Conservation (phyloP, 2,329 filamentous ascomycete genomes). For the Cladorrhinum sp. region DNA sequence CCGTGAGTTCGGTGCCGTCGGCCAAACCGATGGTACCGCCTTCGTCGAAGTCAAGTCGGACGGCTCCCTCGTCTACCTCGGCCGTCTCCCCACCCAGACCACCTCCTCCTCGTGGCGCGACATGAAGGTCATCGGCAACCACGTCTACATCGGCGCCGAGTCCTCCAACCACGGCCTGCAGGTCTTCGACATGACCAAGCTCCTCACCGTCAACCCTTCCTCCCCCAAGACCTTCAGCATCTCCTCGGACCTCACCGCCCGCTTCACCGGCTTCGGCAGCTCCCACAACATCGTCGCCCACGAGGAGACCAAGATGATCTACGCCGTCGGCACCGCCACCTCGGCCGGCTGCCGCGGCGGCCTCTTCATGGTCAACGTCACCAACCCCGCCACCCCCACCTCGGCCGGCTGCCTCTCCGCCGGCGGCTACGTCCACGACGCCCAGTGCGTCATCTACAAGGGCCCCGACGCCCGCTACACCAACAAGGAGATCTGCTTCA, state of each 20-base stretch:
- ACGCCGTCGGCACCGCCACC: conserved; percentile 46
- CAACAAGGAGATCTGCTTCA: conserved; percentile 53
- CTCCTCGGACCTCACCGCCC: conserved; percentile 15
- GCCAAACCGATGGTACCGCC: conserved; percentile 52
- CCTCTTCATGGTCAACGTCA: conserved; percentile 57
- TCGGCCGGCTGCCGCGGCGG: conserved; percentile 49
- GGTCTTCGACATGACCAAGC: conserved; percentile 61
- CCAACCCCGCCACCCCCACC: conserved; percentile 49
- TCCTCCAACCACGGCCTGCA: conserved; percentile 54
- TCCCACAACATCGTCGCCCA: conserved; percentile 22
- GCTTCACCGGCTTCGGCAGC: conserved; percentile 18
- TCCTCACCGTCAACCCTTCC: conserved; percentile 45
- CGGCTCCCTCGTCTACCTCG: conserved; percentile 52
- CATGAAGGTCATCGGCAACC: conserved; percentile 42
- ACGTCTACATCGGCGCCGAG: conserved; percentile 40
- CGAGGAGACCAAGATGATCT: conserved; percentile 32
- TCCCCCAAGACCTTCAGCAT: conserved; percentile 18
- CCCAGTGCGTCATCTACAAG: conserved; percentile 54
- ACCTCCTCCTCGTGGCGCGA: conserved; percentile 50
- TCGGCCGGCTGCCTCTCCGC: conserved; percentile 51
- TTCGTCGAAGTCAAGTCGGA: conserved; percentile 51
- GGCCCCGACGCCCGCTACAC: conserved; percentile 48
- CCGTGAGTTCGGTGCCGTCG: conserved; percentile 53
- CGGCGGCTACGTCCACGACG: conserved; percentile 62
- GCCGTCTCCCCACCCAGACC: conserved; percentile 46